Percentiles rank a stretch among this genome's conserved stretches.
Evolutionary conservation across 1,284 basidiomycete species (phyloP).

Genomic region (Phellopilus nigrolimitatus): DNA sequence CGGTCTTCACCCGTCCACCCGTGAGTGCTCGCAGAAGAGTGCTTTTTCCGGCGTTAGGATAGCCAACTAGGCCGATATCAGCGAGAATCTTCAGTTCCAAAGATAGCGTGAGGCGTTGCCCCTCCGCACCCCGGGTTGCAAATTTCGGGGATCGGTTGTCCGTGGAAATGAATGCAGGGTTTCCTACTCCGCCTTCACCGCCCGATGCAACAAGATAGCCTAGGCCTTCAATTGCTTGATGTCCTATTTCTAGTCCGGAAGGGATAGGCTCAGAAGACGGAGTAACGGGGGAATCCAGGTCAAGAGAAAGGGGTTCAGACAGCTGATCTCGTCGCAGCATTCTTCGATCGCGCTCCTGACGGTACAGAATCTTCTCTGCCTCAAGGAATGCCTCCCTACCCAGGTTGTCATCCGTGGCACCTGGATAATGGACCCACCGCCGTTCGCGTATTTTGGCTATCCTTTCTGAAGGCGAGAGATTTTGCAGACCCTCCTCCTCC

Average conservation of each 20-base stretch:
- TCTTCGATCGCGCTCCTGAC: slow-evolving; percentile 59
- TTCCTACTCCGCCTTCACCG: slow-evolving; percentile 84
- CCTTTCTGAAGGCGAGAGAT: slow-evolving; percentile 42
- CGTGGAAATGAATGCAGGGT: slow-evolving; percentile 76
- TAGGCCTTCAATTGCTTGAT: slow-evolving; percentile 42
- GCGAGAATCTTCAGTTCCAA: slow-evolving; percentile 95
- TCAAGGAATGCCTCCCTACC: slow-evolving; percentile 65
- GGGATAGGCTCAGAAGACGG: slow-evolving; percentile 15
- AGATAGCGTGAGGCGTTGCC: slow-evolving; percentile 77
- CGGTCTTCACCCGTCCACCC: slow-evolving; percentile 76
- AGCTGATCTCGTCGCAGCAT: slow-evolving; percentile 40
- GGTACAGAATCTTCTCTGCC: slow-evolving; percentile 62
- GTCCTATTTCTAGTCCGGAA: slow-evolving; percentile 64
- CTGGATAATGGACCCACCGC: slow-evolving; percentile 80
- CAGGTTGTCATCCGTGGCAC: slow-evolving; percentile 56
- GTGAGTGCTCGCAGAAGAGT: slow-evolving; percentile 90
- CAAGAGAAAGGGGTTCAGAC: slow-evolving; percentile 48
- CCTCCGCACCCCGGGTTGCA: slow-evolving; percentile 75
- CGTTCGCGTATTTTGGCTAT: slow-evolving; percentile 57
- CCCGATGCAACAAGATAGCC: slow-evolving; percentile 76
- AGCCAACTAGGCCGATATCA: slow-evolving; percentile 92
- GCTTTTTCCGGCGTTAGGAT: slow-evolving; percentile 91
- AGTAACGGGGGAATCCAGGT: slow-evolving; percentile 49
- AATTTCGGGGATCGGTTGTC: slow-evolving; percentile 75
- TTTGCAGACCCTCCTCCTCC: slow-evolving; percentile 57